These are phyloP conservation scores for Sporothrix pseudoabietina DNA, from an alignment of 2,329 filamentous ascomycete genomes.

Conservation along the genomic window DNA sequence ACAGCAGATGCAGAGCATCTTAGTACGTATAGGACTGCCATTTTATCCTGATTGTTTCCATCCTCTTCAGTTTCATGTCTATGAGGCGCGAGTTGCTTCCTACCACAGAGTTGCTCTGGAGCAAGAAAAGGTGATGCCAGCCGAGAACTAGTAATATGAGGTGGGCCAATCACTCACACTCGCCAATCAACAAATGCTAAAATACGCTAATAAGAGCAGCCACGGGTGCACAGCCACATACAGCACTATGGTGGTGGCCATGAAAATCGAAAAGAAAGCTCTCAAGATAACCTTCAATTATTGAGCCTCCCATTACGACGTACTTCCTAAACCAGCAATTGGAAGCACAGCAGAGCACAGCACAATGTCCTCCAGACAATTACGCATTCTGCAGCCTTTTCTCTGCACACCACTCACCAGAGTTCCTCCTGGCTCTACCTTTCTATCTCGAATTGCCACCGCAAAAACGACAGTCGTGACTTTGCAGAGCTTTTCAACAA, in stretches of 20 bases:
- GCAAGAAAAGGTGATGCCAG: too few relatives aligned
- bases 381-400: constrained; percentile 9
- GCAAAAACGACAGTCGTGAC: neutral
- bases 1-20: too few relatives aligned
- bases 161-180: too few relatives aligned
- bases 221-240: constrained; percentile 28
- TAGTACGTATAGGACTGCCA: too few relatives aligned
- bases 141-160: too few relatives aligned
- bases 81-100: too few relatives aligned
- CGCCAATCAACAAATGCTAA: neutral
- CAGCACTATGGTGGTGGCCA: neutral
- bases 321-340: neutral
- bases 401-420: neutral
- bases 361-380: constrained; percentile 20
- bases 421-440: neutral
- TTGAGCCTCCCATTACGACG: neutral
- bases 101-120: too few relatives aligned
- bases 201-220: neutral
- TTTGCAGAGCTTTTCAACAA: neutral
- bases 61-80: too few relatives aligned
- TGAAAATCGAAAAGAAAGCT: neutral
- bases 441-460: too few relatives aligned
- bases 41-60: too few relatives aligned
- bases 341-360: neutral
- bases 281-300: neutral